Conservation (phyloP, 192 early-diverging fungal species). For the Gonapodya sp. region DNA sequence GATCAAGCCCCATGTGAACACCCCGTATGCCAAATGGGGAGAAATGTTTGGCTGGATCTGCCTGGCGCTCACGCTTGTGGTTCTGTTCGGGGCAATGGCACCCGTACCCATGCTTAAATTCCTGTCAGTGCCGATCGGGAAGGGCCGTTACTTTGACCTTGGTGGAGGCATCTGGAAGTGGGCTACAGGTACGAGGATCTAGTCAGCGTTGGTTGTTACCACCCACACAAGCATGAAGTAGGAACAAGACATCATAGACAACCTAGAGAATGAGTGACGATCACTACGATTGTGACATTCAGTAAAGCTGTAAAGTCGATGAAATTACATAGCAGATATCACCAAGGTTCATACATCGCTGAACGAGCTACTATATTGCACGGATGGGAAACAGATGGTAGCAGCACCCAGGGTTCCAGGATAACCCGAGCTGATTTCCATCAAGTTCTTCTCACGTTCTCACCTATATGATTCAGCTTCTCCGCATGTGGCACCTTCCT, state of each 20-base stretch:
- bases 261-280: too few species aligned
- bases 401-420: too few species aligned
- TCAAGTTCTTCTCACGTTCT: background rate
- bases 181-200: background rate
- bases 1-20: background rate
- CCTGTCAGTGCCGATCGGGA: background rate
- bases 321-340: too few species aligned
- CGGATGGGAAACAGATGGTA: too few species aligned
- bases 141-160: background rate
- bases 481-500: background rate
- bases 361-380: too few species aligned
- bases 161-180: background rate
- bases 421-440: too few species aligned
- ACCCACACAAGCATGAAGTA: too few species aligned
- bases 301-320: too few species aligned
- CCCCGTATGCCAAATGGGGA: background rate
- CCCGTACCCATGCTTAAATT: background rate
- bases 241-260: too few species aligned
- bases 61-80: background rate
- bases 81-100: background rate
- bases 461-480: background rate
- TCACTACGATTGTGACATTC: too few species aligned
- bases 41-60: background rate
- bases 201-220: too few species aligned
- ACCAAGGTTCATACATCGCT: too few species aligned